Evolutionary conservation across 805 yeast species (phyloP), one percentile per base, ranked within the genome.

Genomic region (Cyberlindnera maclurae): DNA sequence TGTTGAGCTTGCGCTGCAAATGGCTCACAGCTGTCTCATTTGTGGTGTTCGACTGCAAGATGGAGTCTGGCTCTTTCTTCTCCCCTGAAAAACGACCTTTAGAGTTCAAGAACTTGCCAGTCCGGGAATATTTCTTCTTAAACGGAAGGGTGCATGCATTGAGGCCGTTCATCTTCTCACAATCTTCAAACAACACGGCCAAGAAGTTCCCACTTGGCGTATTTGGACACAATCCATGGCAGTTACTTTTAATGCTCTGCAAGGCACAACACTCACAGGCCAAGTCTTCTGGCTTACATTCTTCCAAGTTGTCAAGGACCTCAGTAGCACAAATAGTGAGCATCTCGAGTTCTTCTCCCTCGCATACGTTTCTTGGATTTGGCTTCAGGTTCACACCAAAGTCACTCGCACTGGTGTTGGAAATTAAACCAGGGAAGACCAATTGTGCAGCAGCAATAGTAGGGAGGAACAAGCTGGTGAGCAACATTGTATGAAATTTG

Each of bases 181-280:
- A 73, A 44, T 71, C 77, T 35, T 63, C 58, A 41, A 63, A 60
- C 38, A 72, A 51, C 8, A 67, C 72, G 11, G 67, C 61, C 39
- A 73, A 55, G 44, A 70, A 70, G 45, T 67, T 68, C 15, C 70
- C 68, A 15, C 71, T 62, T 1, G 73, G 52, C 15, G 68, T 66
- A 24, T 68, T 68, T 16, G 73, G 73, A 49, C 77, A 73, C 43
- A 73, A 55, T 13, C 64, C 66, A 50, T 67, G 70, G 49, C 78
- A 72, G 29, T 61, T 63, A 34, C 57, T 57, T 29, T 64, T 60
- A 57, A 73, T 63, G 37, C 67, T 64, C 51, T 73, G 77, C 27
- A 73, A 58, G 9, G 78, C 77, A 54, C 77, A 71, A 45, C 79
- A 73, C 44, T 71, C 77, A 54, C 78, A 73, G 2, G 75, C 76